Conservation (phyloP, 2,329 filamentous ascomycete genomes). For the Raffaelea arxii region DNA sequence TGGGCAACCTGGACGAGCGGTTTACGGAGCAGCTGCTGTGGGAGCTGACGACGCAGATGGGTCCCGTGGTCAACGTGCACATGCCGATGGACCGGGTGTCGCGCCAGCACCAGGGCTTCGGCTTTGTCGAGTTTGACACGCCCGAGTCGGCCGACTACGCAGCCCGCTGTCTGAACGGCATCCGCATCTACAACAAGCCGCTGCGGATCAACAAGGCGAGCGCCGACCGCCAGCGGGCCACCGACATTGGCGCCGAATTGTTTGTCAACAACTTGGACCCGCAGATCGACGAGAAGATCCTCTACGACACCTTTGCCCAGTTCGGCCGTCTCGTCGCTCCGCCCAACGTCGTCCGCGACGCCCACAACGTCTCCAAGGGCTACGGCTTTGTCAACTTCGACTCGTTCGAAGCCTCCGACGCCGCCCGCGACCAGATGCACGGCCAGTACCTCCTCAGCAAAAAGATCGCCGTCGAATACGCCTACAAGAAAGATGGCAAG, state of each 20-base stretch:
- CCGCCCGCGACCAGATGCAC: slow-evolving; percentile 85
- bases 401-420: slow-evolving; percentile 88
- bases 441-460: slow-evolving; percentile 96
- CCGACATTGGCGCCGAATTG: slow-evolving; percentile 91
- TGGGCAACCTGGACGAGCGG: slow-evolving; percentile 97
- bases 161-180: slow-evolving; percentile 90
- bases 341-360: slow-evolving; percentile 88
- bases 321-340: slow-evolving; percentile 78
- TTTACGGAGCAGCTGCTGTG: slow-evolving; percentile 83
- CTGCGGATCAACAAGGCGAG: slow-evolving; percentile 89
- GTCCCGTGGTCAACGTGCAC: slow-evolving; percentile 95
- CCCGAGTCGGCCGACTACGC: slow-evolving; percentile 96
- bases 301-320: slow-evolving; percentile 88
- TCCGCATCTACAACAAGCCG: slow-evolving; percentile 86
- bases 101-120: slow-evolving; percentile 93
- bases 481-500: slow-evolving; percentile 98
- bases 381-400: slow-evolving; percentile 94
- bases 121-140: slow-evolving; percentile 96
- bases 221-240: slow-evolving; percentile 87
- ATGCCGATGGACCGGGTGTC: slow-evolving; percentile 97
- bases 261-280: slow-evolving; percentile 94
- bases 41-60: slow-evolving; percentile 97
- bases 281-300: slow-evolving; percentile 89
- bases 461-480: slow-evolving; percentile 92
- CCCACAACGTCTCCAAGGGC: slow-evolving; percentile 80